Percentiles rank a stretch among this genome's conserved stretches.
phyloP scores from a whole-genome alignment of 306 rosid species.

The Begonia masoniana region DNA sequence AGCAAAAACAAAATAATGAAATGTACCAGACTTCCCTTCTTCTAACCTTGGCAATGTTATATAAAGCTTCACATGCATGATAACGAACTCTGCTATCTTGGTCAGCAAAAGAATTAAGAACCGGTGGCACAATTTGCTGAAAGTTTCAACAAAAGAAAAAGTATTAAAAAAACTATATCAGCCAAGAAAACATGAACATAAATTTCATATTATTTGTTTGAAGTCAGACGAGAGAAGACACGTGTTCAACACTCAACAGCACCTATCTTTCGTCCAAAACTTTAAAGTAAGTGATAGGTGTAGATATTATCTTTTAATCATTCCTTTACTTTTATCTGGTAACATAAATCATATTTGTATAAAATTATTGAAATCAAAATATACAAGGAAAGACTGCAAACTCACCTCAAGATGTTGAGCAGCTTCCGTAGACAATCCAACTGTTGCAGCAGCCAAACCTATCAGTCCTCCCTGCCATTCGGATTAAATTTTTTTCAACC shows the following conservation, averaged over 20 bases:
- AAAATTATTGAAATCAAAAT: too few species aligned
- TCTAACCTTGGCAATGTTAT: conserved; percentile 94
- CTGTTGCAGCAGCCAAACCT: conserved; percentile 99
- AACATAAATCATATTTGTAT: too few species aligned
- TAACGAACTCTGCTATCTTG: conserved; percentile 99
- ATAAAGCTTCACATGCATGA: conserved; percentile 96
- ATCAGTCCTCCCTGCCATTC: conserved; percentile 83
- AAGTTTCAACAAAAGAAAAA: background rate
- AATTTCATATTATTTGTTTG: too few species aligned
- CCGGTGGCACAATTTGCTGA: conserved; percentile 97
- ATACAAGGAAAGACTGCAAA: background rate
- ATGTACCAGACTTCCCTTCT: conserved; percentile 13
- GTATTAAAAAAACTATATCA: background rate
- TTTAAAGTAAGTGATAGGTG: too few species aligned
- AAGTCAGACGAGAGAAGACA: too few species aligned
- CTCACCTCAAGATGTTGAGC: conserved; percentile 97
- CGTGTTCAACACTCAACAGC: too few species aligned
- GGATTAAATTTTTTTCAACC: background rate
- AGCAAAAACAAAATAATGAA: conserved; percentile 5
- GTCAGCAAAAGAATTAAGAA: conserved; percentile 73
- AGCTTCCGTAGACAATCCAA: conserved; percentile 82
- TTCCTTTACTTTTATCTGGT: too few species aligned
- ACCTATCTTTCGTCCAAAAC: too few species aligned
- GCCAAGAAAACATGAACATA: too few species aligned
- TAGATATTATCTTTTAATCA: too few species aligned